Conservation (phyloP, 2,329 filamentous ascomycete genomes). For the Metarhizium rileyi region DNA sequence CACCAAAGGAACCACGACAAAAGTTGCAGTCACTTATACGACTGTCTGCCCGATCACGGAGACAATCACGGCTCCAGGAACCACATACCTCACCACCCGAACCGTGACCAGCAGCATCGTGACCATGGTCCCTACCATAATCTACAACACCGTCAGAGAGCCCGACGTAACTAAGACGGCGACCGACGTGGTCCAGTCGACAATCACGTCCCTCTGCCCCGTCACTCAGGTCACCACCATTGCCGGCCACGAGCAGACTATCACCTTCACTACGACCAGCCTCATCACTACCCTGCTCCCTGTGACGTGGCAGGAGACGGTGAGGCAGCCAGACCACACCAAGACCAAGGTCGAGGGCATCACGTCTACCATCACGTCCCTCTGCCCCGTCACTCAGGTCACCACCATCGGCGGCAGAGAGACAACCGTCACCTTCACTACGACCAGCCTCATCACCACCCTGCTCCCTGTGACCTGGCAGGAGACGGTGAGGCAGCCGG, state of each 20-base stretch:
- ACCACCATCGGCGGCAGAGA: constrained; percentile 19
- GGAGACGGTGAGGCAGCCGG: constrained; percentile 21
- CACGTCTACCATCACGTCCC: constrained; percentile 31
- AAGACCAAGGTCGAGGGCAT: constrained; percentile 24
- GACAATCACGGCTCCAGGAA: constrained; percentile 25
- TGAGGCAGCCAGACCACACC: constrained; percentile 15
- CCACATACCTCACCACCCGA: constrained; percentile 18
- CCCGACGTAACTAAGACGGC: constrained; percentile 19
- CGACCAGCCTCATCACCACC: constrained; percentile 15
- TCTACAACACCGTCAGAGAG: constrained; percentile 21
- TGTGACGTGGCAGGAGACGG: constrained; percentile 19
- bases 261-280: constrained; percentile 15
- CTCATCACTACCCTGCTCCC: constrained; percentile 19
- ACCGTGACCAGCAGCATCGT: constrained; percentile 17
- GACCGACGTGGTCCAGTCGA: constrained; percentile 26
- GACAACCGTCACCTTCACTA: constrained; percentile 14
- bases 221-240: constrained; percentile 26
- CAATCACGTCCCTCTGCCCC: constrained; percentile 33
- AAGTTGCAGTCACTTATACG: constrained; percentile 29
- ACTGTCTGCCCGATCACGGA: constrained; percentile 25
- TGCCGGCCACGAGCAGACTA: constrained; percentile 9
- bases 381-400: constrained; percentile 30
- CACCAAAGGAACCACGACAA: constrained; percentile 19
- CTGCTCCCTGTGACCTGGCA: constrained; percentile 19
- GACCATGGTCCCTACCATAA: constrained; percentile 19